Base-by-base conservation (phyloP, 805 yeast genomes). In the Allodekkera sacchari region DNA sequence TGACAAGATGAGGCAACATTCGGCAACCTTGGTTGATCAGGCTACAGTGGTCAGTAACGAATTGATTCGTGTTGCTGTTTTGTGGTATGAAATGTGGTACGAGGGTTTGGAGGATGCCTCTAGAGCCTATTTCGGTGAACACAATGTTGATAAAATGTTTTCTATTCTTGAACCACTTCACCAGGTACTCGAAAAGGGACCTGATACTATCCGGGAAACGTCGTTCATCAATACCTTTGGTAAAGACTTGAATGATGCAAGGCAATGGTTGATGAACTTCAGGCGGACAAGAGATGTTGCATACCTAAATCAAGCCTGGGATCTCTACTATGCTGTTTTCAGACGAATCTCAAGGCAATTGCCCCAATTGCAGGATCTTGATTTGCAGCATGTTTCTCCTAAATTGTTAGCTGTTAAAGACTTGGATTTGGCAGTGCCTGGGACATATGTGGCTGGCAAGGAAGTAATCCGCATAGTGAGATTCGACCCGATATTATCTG, bases 61-160 rank as follows among this genome's bases (percentile, higher is more conserved):
- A 50, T 70, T 92, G 35, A 88, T 92, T 40, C 66, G 97, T 43
- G 95, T 87, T 12, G 96, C 97, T 1, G 96, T 89, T 4, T 59
- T 92, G 38, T 88, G 98, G 96, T 95, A 87, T 48, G 99, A 92
- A 49, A 80, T 82, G 52, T 92, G 99, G 98, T 88, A 87, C 45
- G 97, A 89, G 58, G 96, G 95, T 3, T 64, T 92, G 20, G 99
- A 92, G 52, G 96, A 92, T 61, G 98, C 98, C 0, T 87, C 96
- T 3, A 67, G 96, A 37, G 69, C 83, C 32, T 92, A 80, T 61
- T 89, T 87, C 56, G 95, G 94, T 22, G 98, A 92, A 40, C 92
- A 85, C 45, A 87, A 92, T 49, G 82, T 89, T 9, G 95, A 87
- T 33, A 87, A 84, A 54, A 92, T 92, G 97, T 83, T 83, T 57